Base-by-base conservation (phyloP, 495 filamentous ascomycete species). In the Hypoxylon lenormandii region DNA sequence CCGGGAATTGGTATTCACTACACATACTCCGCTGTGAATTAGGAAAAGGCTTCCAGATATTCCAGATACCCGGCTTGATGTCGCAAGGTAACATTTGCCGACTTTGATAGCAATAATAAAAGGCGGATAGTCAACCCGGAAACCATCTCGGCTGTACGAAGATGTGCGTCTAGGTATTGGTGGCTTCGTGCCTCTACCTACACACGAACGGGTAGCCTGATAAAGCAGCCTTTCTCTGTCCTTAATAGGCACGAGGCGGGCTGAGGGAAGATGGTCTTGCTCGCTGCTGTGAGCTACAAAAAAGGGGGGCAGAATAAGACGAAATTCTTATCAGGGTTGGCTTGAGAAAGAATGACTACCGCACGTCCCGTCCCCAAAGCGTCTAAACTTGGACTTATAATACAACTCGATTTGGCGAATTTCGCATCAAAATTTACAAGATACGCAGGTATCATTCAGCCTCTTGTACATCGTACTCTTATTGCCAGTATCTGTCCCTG, bases 1-100 rank as follows among this genome's bases (percentile, higher is more conserved):
- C 46, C 55, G 22, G 36, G 23, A 23, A 26, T 13, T 1, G 22
- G 45, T 22, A 6, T 1, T 51, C 37, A 42, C 22, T 30, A 45
- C 49, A 26, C 30, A 1, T 43, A 16, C 28, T 49, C 36, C 26
- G 48, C 21, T 56, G 33, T 50, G 30, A 64, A 15, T 21, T 16
- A 19, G 48, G 48, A 37, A 28, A 56, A 13, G 45, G 43, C 50
- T 22, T 57, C 43, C 30, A 33, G 30, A 51, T 23, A 56, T 50
- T 38, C 19, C 18, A 43, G 13, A 51, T 51, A 49, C 49, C 45
- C 49, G n/a, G 47, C 47, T 58, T 13, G 5, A 50, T 49, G 33
- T 56, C 28, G 57, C 36, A 43, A 55, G 36, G 49, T 19, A 16
- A 6, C 12, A 3, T 36, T 21, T 28, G 22, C 46, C 16, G 38